phyloP scores from a whole-genome alignment of 805 yeast species.

The Groenewaldozyma tartarivorans region DNA sequence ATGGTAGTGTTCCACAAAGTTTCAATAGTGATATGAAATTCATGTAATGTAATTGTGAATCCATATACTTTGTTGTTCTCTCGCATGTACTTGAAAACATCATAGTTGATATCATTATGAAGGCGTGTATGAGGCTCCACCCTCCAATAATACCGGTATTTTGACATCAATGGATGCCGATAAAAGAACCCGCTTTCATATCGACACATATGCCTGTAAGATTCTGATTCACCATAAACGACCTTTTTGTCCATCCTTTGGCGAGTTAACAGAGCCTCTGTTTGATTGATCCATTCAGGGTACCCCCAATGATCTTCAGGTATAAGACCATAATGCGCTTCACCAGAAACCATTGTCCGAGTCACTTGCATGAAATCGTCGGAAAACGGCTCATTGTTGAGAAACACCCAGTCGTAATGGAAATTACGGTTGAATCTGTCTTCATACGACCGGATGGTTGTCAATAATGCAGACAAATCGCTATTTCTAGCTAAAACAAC shows the following conservation, averaged over 20 bases:
- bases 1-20: constrained; percentile 69
- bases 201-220: constrained; percentile 88
- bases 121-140: constrained; percentile 81
- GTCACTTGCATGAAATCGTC: constrained; percentile 65
- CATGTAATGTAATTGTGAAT: constrained; percentile 71
- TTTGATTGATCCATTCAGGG: constrained; percentile 74
- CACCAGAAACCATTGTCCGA: constrained; percentile 54
- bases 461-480: constrained; percentile 54
- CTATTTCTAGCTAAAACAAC: constrained; percentile 69
- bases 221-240: constrained; percentile 57
- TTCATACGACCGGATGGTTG: constrained; percentile 67
- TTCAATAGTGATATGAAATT: constrained; percentile 60
- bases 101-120: constrained; percentile 76
- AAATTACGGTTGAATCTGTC: constrained; percentile 71
- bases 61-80: constrained; percentile 68
- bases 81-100: constrained; percentile 67
- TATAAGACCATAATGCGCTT: constrained; percentile 62
- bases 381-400: constrained; percentile 71
- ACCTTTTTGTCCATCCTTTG: constrained; percentile 36
- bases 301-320: constrained; percentile 77
- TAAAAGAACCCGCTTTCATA: constrained; percentile 85
- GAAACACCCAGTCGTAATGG: constrained; percentile 85
- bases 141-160: constrained; percentile 91
- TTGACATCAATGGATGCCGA: constrained; percentile 61
- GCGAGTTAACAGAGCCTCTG: constrained; percentile 51